Percentiles rank a stretch among this genome's conserved stretches.
These are phyloP conservation scores for Creolimax fragrantissima DNA, from an alignment of 78 protist species.

Conservation along the genomic window DNA sequence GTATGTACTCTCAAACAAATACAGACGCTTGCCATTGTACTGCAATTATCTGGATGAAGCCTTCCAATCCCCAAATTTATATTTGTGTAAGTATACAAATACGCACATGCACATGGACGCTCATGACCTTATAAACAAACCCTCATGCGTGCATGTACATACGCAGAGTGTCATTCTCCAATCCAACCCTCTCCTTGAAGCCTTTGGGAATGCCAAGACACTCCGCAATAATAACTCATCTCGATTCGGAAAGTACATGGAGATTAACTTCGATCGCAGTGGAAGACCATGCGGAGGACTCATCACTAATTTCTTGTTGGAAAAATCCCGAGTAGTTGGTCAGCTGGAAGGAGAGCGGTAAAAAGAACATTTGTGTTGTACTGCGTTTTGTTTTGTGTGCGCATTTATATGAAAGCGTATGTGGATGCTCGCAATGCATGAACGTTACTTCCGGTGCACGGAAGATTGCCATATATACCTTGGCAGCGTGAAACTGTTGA, in stretches of 20 bases:
- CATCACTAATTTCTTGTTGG: constrained; percentile 41
- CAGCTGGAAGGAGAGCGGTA: neutral
- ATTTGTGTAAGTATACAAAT: neutral
- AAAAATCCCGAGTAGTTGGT: constrained; percentile 43
- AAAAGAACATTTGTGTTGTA: neutral
- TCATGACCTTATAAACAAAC: neutral
- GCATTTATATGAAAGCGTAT: too few species aligned
- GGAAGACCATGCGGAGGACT: constrained; percentile 81
- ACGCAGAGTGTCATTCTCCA: constrained; percentile 56
- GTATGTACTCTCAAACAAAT: neutral
- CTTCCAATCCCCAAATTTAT: too few species aligned
- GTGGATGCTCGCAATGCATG: too few species aligned
- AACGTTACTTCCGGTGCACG: too few species aligned
- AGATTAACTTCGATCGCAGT: constrained; percentile 57
- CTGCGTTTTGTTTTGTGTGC: neutral
- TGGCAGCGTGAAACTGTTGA: too few species aligned
- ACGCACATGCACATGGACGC: neutral
- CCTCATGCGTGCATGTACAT: neutral
- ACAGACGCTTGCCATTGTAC: too few species aligned
- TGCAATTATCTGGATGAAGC: too few species aligned
- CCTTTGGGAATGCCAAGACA: constrained; percentile 94
- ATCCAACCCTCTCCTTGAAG: constrained; percentile 87
- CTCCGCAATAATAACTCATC: constrained; percentile 87
- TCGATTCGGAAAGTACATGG: constrained; percentile 79
- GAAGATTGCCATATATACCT: too few species aligned